A percentile compares a stretch with the other conserved stretches of the same genome.
Conservation (phyloP, 345 rosid species). For the Populus deltoides region DNA sequence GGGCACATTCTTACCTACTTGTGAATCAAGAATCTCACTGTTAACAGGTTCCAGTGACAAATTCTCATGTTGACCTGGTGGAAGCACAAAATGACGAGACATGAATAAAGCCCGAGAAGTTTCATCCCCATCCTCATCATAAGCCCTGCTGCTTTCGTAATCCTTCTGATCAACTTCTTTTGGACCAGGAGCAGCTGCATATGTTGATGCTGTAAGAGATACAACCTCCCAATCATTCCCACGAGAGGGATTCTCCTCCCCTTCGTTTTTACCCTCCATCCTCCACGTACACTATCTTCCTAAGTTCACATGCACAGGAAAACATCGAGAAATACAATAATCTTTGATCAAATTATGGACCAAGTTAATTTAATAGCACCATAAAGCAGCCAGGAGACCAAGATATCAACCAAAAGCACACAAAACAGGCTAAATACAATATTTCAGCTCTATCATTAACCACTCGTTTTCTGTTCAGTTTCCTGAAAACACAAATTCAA, state of each 20-base stretch:
- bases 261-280: conserved; percentile 60
- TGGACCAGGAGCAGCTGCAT: conserved; percentile 89
- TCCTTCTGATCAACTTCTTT: conserved; percentile 40
- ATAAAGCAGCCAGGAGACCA: background rate
- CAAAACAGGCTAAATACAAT: background rate
- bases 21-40: conserved; percentile 37
- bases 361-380: background rate
- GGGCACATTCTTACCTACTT: conserved; percentile 37
- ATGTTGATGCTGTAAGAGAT: conserved; percentile 85
- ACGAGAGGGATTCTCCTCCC: conserved; percentile 39
- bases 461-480: background rate
- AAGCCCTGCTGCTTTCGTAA: conserved; percentile 31
- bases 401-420: background rate
- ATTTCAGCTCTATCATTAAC: background rate
- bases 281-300: conserved; percentile 8
- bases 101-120: conserved; percentile 62
- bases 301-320: background rate
- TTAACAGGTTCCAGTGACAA: conserved; percentile 41
- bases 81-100: conserved; percentile 79
- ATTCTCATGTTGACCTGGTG: conserved; percentile 68
- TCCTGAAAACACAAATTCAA: background rate
- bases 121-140: conserved; percentile 42
- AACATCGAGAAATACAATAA: background rate
- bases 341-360: background rate
- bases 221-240: conserved; percentile 97